Conservation (phyloP, 2,329 filamentous ascomycete genomes). For the Acephala macrosclerotiorum region DNA sequence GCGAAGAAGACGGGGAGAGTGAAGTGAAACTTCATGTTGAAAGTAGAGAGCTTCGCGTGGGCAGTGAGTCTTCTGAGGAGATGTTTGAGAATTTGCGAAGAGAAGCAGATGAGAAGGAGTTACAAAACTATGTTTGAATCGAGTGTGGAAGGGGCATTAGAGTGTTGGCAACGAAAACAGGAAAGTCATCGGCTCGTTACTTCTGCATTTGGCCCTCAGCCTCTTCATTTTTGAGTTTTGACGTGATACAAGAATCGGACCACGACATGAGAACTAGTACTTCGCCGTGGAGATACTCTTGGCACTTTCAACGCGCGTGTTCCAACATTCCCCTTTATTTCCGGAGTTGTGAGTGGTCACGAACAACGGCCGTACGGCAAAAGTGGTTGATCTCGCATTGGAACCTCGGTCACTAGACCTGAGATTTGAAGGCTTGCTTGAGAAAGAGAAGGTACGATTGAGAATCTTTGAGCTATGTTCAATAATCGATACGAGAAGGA, state of each 20-base stretch:
- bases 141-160: background rate
- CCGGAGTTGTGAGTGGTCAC: background rate
- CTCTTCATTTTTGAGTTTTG: background rate
- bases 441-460: background rate
- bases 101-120: background rate
- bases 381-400: background rate
- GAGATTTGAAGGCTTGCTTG: background rate
- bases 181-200: background rate
- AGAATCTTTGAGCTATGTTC: background rate
- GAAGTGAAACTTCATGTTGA: conserved; percentile 12
- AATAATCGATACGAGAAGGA: background rate
- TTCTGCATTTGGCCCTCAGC: background rate
- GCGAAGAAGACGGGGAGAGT: background rate
- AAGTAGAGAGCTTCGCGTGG: conserved; percentile 2
- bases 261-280: background rate
- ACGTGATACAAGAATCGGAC: conserved; percentile 1
- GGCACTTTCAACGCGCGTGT: background rate
- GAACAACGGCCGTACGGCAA: background rate
- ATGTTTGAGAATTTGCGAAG: background rate
- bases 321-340: background rate
- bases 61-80: background rate
- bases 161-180: background rate
- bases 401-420: background rate
- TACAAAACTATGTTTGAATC: background rate
- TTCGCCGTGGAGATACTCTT: background rate